Percentiles rank a stretch among this genome's conserved stretches.
phyloP scores from a whole-genome alignment of 208 protist species.

The Crithidia acanthocephali region DNA sequence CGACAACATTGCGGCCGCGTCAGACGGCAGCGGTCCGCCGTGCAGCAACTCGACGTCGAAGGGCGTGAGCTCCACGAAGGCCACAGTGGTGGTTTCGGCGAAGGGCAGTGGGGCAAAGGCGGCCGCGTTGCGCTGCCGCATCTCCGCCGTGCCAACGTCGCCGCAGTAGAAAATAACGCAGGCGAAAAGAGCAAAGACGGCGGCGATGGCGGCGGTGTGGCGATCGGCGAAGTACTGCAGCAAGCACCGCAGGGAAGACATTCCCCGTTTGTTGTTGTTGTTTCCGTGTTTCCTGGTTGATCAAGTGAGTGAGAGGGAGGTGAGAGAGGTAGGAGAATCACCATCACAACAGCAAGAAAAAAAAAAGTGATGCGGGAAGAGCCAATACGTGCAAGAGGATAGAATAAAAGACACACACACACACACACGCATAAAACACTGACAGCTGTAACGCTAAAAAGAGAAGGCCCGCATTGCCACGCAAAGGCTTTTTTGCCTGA shows the following conservation, averaged over 20 bases:
- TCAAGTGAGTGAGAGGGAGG: too few relatives aligned
- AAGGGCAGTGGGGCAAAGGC: not conserved
- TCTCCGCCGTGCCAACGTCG: slow-evolving; percentile 1
- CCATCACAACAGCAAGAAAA: too few relatives aligned
- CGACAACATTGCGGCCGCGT: too few relatives aligned
- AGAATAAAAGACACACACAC: too few relatives aligned
- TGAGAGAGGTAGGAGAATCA: too few relatives aligned
- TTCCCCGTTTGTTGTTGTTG: not conserved
- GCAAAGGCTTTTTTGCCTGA: too few relatives aligned
- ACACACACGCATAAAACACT: too few relatives aligned
- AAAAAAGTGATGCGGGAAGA: too few relatives aligned
- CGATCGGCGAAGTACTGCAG: slow-evolving; percentile 26
- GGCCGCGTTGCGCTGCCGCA: slow-evolving; percentile 2
- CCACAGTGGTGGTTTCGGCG: not conserved
- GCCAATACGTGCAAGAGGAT: too few relatives aligned
- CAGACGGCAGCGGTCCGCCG: not conserved
- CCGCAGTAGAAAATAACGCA: slow-evolving; percentile 16
- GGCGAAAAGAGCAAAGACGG: slow-evolving; percentile 22
- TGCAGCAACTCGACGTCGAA: slow-evolving; percentile 21
- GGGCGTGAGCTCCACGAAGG: slow-evolving; percentile 12
- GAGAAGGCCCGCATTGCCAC: too few relatives aligned
- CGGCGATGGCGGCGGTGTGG: slow-evolving; percentile 19
- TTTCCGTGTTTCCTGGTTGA: not conserved
- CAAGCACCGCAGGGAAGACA: slow-evolving; percentile 1
- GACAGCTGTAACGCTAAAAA: too few relatives aligned